phyloP scores from a whole-genome alignment of 129 eudicot species.

The Daucus carota region DH1_v3.0 NC_030386.2:36444001-36444500 shows the following conservation, averaged over 20 bases:
- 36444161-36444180: conserved; percentile 77
- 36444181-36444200: conserved; percentile 74
- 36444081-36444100: conserved; percentile 58
- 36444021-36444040: neutral
- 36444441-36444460: conserved; percentile 32
- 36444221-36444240: conserved; percentile 88
- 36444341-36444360: conserved; percentile 80
- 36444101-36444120: conserved; percentile 54
- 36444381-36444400: conserved; percentile 83
- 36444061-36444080: conserved; percentile 87
- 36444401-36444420: conserved; percentile 76
- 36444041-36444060: conserved; percentile 3
- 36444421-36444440: conserved; percentile 35
- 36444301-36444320: conserved; percentile 90
- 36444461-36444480: conserved; percentile 19
- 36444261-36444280: conserved; percentile 89
- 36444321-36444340: conserved; percentile 76
- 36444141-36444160: conserved; percentile 40
- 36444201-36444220: conserved; percentile 92
- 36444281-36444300: conserved; percentile 77
- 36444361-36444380: conserved; percentile 95
- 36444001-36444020: neutral
- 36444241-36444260: conserved; percentile 83
- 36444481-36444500: conserved; percentile 59
- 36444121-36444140: conserved; percentile 38